Percentiles rank a stretch among this genome's conserved stretches.
These are phyloP conservation scores for Typha latifolia DNA, from an alignment of 176 grass and related monocot species.

Conservation along the genomic window DNA sequence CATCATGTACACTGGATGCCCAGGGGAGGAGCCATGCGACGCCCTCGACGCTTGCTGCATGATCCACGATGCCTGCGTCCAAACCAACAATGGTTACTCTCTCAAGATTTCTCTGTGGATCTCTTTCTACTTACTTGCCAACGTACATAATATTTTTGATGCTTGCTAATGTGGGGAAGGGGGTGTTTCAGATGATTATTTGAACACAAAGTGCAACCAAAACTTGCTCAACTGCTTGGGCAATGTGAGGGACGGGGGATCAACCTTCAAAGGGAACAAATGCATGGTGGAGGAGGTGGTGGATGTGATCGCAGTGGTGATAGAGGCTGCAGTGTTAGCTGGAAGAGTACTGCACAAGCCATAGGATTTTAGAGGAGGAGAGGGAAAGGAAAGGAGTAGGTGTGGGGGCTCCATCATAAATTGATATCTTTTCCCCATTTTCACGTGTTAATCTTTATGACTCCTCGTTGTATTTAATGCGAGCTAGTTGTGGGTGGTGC, in stretches of 20 bases:
- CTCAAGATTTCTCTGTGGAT: neutral
- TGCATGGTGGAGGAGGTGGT: conserved; percentile 86
- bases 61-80: conserved; percentile 77
- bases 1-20: conserved; percentile 88
- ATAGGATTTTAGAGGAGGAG: conserved; percentile 6
- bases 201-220: conserved; percentile 71
- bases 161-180: neutral
- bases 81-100: conserved; percentile 39
- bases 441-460: no score
- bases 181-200: conserved; percentile 59
- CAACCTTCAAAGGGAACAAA: conserved; percentile 69
- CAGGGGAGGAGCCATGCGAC: conserved; percentile 84
- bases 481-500: no score
- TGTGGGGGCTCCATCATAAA: no score
- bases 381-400: no score
- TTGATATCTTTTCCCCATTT: no score
- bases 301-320: conserved; percentile 58
- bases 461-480: no score
- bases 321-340: conserved; percentile 76
- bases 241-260: conserved; percentile 26
- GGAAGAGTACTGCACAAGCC: conserved; percentile 77
- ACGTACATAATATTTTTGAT: no score
- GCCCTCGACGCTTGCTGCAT: conserved; percentile 92
- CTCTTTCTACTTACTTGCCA: neutral
- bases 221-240: conserved; percentile 55